Evolutionary conservation across 768 basidiomycete genomes (phyloP).

Genomic region (Mycena venus): DNA sequence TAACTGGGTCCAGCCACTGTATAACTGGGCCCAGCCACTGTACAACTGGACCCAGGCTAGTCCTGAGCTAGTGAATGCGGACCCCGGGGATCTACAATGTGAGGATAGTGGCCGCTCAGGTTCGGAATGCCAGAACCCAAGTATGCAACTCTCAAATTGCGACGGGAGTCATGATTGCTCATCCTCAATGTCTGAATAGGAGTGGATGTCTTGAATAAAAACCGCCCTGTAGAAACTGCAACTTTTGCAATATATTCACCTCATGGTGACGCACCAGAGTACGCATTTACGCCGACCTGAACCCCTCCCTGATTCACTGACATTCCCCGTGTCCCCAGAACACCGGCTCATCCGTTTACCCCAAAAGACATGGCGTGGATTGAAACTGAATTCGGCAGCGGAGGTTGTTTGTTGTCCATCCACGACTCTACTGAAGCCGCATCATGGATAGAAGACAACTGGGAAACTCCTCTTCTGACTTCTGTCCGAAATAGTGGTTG

Average conservation of each 20-base stretch:
- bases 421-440: neutral
- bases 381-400: neutral
- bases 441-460: slow-evolving; percentile 5
- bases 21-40: too few species aligned
- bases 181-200: neutral
- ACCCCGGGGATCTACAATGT: neutral
- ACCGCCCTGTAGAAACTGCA: neutral
- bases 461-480: neutral
- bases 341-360: neutral
- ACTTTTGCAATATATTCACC: neutral
- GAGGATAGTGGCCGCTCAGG: neutral
- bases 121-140: neutral
- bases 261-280: neutral
- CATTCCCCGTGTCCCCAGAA: neutral
- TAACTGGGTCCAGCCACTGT: too few species aligned
- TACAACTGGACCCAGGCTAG: too few species aligned
- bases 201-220: neutral
- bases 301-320: neutral
- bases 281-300: neutral
- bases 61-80: neutral
- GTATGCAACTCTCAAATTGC: neutral
- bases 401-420: neutral
- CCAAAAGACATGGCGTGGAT: neutral
- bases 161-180: neutral
- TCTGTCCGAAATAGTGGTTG: neutral